phyloP scores from a whole-genome alignment of 495 filamentous ascomycete species.

The Acidiella bohemica region DNA sequence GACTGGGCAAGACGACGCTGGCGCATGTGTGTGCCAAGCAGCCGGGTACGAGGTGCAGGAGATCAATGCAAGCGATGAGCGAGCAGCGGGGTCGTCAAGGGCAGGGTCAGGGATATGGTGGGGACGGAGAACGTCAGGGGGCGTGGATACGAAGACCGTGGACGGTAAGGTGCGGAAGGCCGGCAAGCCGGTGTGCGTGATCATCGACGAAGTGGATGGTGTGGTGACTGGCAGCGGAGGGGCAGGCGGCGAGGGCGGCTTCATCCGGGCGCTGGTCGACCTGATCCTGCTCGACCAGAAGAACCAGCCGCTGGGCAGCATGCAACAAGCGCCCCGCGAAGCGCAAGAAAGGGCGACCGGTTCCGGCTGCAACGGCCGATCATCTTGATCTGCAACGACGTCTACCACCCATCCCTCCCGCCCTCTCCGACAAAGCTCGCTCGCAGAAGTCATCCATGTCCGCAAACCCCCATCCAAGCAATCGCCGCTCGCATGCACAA shows the following conservation, averaged over 20 bases:
- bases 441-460: conserved; percentile 85
- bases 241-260: conserved; percentile 67
- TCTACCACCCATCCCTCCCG: conserved; percentile 87
- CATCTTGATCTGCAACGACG: conserved; percentile 91
- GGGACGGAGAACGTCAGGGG: conserved; percentile 87
- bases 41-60: conserved; percentile 86
- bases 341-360: conserved; percentile 58
- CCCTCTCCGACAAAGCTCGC: conserved; percentile 61
- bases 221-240: conserved; percentile 69
- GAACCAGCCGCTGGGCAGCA: conserved; percentile 37
- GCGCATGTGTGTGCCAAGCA: conserved; percentile 93
- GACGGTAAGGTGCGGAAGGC: conserved; percentile 53
- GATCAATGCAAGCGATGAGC: conserved; percentile 74
- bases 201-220: conserved; percentile 94
- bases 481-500: conserved; percentile 68
- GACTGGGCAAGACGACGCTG: conserved; percentile 88
- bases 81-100: conserved; percentile 67
- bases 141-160: conserved; percentile 51
- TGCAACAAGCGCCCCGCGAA: conserved; percentile 28
- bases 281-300: conserved; percentile 73
- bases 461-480: conserved; percentile 72
- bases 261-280: conserved; percentile 88
- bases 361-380: conserved; percentile 79
- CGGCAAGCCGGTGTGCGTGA: conserved; percentile 79
- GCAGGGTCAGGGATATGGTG: conserved; percentile 72